Percentiles rank a stretch among this genome's conserved stretches.
These are phyloP conservation scores for Mycena crocata DNA, from an alignment of 768 basidiomycete genomes.

Conservation along the genomic window DNA sequence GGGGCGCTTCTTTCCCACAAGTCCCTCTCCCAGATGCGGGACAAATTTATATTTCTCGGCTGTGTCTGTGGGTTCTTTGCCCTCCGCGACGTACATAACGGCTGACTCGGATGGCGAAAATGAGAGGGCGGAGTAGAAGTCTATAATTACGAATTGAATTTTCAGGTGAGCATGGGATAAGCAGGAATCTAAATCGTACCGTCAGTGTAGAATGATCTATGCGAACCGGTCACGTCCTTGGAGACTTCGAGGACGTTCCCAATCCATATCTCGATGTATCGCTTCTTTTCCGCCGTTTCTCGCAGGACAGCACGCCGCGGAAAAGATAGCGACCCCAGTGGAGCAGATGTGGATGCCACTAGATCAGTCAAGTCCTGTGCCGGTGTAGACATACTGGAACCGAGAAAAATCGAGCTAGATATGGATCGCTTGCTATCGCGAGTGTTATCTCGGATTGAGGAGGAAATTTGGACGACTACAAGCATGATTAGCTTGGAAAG, in stretches of 20 bases:
- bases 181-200: constrained; percentile 49
- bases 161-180: no score
- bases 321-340: constrained; percentile 41
- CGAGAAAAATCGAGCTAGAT: constrained; percentile 51
- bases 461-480: constrained; percentile 57
- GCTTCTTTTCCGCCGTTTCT: constrained; percentile 51
- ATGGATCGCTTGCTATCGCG: constrained; percentile 61
- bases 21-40: constrained; percentile 73
- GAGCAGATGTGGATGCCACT: constrained; percentile 56
- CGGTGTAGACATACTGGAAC: constrained; percentile 35
- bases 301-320: constrained; percentile 60
- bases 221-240: constrained; percentile 67
- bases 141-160: constrained; percentile 46
- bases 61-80: constrained; percentile 46
- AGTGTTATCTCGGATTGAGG: constrained; percentile 61
- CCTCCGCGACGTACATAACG: constrained; percentile 73
- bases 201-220: constrained; percentile 72
- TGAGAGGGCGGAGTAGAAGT: constrained; percentile 60
- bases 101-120: constrained; percentile 67
- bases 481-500: not conserved
- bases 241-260: constrained; percentile 56
- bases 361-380: constrained; percentile 54
- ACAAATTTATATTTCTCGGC: constrained; percentile 61
- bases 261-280: constrained; percentile 72
- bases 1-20: constrained; percentile 64